Base-by-base conservation (phyloP, 2,329 filamentous ascomycete genomes). In the Herpotrichia juniperi region DNA sequence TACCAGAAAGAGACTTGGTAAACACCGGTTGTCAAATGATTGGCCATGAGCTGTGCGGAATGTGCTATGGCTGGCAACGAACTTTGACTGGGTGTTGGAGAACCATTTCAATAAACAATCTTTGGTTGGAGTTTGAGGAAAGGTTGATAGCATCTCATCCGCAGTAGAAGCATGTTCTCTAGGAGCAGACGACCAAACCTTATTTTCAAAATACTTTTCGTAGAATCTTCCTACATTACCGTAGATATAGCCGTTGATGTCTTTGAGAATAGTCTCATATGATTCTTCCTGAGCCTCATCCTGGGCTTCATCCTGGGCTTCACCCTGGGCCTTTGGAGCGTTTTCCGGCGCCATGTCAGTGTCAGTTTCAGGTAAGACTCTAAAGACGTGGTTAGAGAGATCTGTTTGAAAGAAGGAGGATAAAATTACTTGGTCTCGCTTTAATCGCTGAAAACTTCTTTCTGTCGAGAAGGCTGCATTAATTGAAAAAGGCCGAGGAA, bases 221-320 rank as follows among this genome's bases (percentile, higher is more conserved):
- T 44, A 58, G 47, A 58, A 59, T 25, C 53, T 57, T 54, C 48
- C 47, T 22, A 64, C 55, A 64, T 68, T 35, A 45, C 61, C 45
- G 53, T 42, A 42, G 21, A 42, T n/a, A 19, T 19, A 42, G 10
- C 39, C 39, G n/a, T 42, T 25, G 39, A 42, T 59, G 47, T 67
- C 59, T 54, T 67, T 51, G 19, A 59, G 53, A 40, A 67, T 68
- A 50, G 56, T 54, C 50, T 62, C 52, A 31, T 68, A 57, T 51
- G 65, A 48, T 48, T 63, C 53, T 11, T 60, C 45, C 52, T 66
- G 54, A 53, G 50, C 63, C 30, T 68, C 51, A 37, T 67, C 58
- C 45, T 42, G 21, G 44, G 30, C 43, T 44, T 16, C 51, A 37
- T 67, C 58, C 45, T 42, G 21, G 44, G 30, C 43, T 44, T 16